Evolutionary conservation across 2,329 filamentous ascomycete species (phyloP), one percentile per base, ranked within the genome.

Genomic region (Rhynchosporium graminicola): DNA sequence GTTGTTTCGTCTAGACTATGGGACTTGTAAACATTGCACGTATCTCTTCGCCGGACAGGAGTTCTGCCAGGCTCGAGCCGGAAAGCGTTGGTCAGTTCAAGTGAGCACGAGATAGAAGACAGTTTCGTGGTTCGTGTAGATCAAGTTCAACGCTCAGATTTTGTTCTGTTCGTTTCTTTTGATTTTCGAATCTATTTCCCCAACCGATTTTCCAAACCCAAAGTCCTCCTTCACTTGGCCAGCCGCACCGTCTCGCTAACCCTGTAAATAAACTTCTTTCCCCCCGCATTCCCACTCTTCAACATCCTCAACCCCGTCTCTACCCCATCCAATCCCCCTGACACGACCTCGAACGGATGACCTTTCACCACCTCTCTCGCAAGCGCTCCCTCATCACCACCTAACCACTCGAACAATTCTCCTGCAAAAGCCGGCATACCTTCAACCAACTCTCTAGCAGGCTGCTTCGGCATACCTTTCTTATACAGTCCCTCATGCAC

Each of bases 201-300:
- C 20, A 20, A 20, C 1, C 1, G 20, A 20, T 20, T 36, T 36
- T 36, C 3, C 33, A 5, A 10, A 36, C 33, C 33, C 33, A 36
- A 36, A 36, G 5, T 10, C 33, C 33, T 36, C 43, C 15, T 47
- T 60, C 51, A 54, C 20, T 55, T 15, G 13, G 13, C 28, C 26
- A 61, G 13, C 6, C 55, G 56, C 43, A 20, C 38, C 8, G 63
- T 68, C 4, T 69, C 68, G 9, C 33, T 36, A 57, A 70, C 60
- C n/a, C 63, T 62, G 68, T 84, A 83, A 0, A 89, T 82, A 76
- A 87, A 89, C 75, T 89, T 89, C 1, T 83, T 76, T 1, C 80
- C 86, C 69, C 82, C 87, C 13, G 82, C 83, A 75, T 83, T 85
- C 0, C 86, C 87, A 20, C 78, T 79, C 71, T 80, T 83, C 69